Conservation (phyloP, 306 rosid species). For the Heteromeles arbutifolia region DNA sequence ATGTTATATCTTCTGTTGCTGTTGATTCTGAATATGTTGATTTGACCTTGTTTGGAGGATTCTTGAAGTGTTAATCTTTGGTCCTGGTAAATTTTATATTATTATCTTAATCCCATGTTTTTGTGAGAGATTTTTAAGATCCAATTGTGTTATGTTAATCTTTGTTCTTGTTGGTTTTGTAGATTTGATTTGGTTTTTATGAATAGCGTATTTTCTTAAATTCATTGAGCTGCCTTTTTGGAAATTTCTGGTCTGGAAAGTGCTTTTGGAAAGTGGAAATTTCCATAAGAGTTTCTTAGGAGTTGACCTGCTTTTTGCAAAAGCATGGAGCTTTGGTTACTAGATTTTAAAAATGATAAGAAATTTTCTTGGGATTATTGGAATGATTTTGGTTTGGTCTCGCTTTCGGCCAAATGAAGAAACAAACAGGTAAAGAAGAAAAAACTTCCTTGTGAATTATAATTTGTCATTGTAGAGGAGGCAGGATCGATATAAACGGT, state of each 20-base stretch:
- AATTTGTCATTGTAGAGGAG: not conserved
- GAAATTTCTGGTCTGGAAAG: not conserved
- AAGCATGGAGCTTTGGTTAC: not conserved
- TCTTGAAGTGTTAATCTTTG: not conserved
- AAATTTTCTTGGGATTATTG: not conserved
- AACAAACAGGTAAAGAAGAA: not conserved
- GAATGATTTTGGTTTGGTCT: not conserved
- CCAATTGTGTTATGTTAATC: not conserved
- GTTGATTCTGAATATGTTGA: not conserved
- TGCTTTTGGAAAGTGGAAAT: constrained; percentile 5
- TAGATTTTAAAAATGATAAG: not conserved
- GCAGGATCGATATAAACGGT: not conserved
- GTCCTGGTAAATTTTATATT: not conserved
- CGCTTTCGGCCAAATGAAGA: too few species aligned
- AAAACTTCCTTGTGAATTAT: not conserved
- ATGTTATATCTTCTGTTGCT: not conserved
- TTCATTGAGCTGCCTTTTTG: not conserved
- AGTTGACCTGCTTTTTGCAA: constrained; percentile 8
- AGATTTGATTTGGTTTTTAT: not conserved
- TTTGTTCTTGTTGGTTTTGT: not conserved
- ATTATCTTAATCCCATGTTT: too few species aligned
- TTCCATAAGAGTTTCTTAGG: not conserved
- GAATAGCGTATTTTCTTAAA: not conserved
- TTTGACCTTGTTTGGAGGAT: not conserved
- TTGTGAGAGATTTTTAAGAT: not conserved